Evolutionary conservation across 768 basidiomycete species (phyloP), one percentile per base, ranked within the genome.

Genomic region (Calocera cornea): DNA sequence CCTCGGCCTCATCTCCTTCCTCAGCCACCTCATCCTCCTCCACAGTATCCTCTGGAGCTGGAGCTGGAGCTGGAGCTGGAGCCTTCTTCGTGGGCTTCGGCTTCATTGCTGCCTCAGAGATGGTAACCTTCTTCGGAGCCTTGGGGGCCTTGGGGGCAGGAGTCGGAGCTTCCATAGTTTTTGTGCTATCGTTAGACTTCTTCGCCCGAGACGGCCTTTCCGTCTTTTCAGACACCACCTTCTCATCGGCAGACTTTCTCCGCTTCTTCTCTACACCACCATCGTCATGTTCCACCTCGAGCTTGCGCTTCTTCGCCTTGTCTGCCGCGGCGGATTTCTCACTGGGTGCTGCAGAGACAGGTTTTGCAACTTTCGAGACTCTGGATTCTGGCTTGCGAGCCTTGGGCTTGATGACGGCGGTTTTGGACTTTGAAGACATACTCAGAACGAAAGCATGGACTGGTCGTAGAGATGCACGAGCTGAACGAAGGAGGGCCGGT

Each of bases 1-100:
- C 63, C 34, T 41, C 73, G 3, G 70, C 67, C 33, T 67, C 70
- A 8, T 68, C 34, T 16, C 31, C 41, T 29, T 69, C 33, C 40
- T 63, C 40, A 10, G 8, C 65, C 2, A 41, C 34, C 24, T 64
- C 33, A 40, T 34, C 14, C 1, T 67, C 69, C 19, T 67, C 66
- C 27, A 67, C 68, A 19, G 66, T 47, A n/a, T 31, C n/a, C n/a
- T 31, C 19, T 50, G 66, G n/a, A n/a, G n/a, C n/a, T n/a, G n/a
- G n/a, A n/a, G n/a, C 49, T 10, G 44, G 47, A 8, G 7, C 49
- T 12, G 41, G 17, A 33, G 8, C 27, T 31, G 29, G 5, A 33
- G n/a, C 40, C 19, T 47, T 47, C 44, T 47, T 47, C 19, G 44
- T 8, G 44, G 8, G 44, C 19, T 47, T 47, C 19, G 19, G 8